phyloP scores from a whole-genome alignment of 768 basidiomycete species.

The Holtermannia corniformis region DNA sequence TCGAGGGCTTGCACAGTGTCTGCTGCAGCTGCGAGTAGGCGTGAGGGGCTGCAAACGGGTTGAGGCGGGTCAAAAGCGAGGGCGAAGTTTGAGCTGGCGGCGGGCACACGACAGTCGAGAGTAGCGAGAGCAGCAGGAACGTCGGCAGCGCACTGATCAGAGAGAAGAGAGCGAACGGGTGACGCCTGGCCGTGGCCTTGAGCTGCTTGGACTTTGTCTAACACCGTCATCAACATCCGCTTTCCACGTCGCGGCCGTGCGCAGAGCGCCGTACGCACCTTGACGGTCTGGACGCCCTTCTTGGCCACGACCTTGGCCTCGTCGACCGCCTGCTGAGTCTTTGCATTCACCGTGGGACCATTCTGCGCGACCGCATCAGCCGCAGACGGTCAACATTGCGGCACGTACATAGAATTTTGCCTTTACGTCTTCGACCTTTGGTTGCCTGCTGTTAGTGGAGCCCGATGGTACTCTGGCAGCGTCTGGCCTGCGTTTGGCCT shows the following conservation, averaged over 20 bases:
- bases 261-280: slow-evolving; percentile 14
- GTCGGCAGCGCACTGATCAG: slow-evolving; percentile 30
- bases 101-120: slow-evolving; percentile 34
- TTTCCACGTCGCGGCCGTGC: too few species aligned
- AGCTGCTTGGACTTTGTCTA: slow-evolving; percentile 18
- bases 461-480: slow-evolving; percentile 16
- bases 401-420: too few species aligned
- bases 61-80: slow-evolving; percentile 16
- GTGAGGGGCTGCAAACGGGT: slow-evolving; percentile 9
- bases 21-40: slow-evolving; percentile 8
- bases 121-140: slow-evolving; percentile 22
- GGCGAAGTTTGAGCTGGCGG: slow-evolving; percentile 15
- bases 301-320: slow-evolving; percentile 17
- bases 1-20: slow-evolving; percentile 33
- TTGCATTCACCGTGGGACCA: too few species aligned
- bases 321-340: too few species aligned
- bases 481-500: slow-evolving; percentile 1
- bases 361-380: too few species aligned
- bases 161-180: slow-evolving; percentile 27
- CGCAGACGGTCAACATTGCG: too few species aligned
- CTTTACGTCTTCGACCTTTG: too few species aligned
- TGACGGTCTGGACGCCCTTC: slow-evolving; percentile 14
- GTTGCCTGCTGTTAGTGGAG: too few species aligned
- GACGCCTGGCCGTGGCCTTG: slow-evolving; percentile 15
- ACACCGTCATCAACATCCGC: not conserved